Percentiles rank a stretch among this genome's conserved stretches.
phyloP scores from a whole-genome alignment of 208 protist species.

The Trypanosoma boissoni region DNA sequence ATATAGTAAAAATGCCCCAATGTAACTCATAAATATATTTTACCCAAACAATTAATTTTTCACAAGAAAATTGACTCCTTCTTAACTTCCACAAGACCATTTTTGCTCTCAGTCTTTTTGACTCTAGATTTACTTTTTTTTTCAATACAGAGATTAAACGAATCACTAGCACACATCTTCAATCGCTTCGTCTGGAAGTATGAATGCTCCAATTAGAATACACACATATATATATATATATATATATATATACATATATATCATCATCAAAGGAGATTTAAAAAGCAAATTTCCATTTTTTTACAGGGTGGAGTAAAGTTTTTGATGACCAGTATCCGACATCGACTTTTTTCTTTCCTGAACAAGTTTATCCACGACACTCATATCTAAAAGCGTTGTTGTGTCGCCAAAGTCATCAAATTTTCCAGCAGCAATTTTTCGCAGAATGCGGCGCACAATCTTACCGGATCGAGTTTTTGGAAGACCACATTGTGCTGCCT shows the following conservation, averaged over 20 bases:
- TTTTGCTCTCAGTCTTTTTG: too few species aligned
- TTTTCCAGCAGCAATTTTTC: conserved; percentile 92
- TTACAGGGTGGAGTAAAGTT: too few species aligned
- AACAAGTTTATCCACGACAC: conserved; percentile 74
- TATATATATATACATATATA: conserved; percentile 1
- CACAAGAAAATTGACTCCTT: too few species aligned
- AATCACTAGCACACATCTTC: too few species aligned
- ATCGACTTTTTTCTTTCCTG: conserved; percentile 27
- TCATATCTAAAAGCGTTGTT: conserved; percentile 89
- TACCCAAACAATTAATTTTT: too few species aligned
- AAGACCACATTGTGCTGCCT: conserved; percentile 72
- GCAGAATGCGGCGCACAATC: conserved; percentile 97
- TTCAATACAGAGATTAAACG: too few species aligned
- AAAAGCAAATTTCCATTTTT: conserved; percentile 9
- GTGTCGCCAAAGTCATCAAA: conserved; percentile 91
- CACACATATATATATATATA: conserved; percentile 5
- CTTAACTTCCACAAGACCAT: too few species aligned
- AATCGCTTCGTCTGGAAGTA: not conserved
- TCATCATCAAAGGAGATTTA: too few species aligned
- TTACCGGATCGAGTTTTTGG: conserved; percentile 98
- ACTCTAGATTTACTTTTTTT: too few species aligned
- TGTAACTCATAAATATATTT: too few species aligned
- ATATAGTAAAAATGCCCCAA: too few species aligned
- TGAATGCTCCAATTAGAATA: not conserved
- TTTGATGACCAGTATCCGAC: too few species aligned